Evolutionary conservation across 371 early-diverging fungal species (phyloP), one percentile per base, ranked within the genome.

Genomic region (Mucor saturninus): DNA sequence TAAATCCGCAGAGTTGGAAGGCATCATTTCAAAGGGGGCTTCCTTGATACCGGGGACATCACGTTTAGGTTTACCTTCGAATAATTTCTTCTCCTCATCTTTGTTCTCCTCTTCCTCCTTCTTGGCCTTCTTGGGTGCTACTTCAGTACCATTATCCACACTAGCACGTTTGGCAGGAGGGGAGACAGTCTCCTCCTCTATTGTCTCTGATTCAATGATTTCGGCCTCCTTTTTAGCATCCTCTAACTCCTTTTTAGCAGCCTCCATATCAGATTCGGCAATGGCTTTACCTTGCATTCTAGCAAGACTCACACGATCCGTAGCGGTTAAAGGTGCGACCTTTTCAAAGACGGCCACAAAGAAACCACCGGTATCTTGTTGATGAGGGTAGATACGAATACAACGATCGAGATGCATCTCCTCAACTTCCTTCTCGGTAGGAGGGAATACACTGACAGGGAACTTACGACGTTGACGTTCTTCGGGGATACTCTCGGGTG

Each of bases 351-450:
- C 97, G 40, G 98, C 96, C 29, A 99, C 94, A 85, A 99, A 99
- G 85, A 99, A 99, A 15, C 97, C 99, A 62, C 99, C 99, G 14
- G 99, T 98, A 76, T 99, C 91, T 80, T 99, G 98, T 57, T 91
- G 79, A 62, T 95, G 96, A 51, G 99, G 99, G 71, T 94, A 93
- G 50, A 99, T 87, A 54, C 99, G 90, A 71, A 99, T 63, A 81
- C 89, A 87, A 62, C 61, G 48, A 5, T 61, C 61, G 48, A 58
- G 37, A 31, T 69, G 48, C 65, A 69, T 62, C 1, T 42, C 46
- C n/a, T 77, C 75, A 14, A 84, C 88, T 55, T 95, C 88, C 39
- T 61, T 62, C 21, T 31, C 13, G 39, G 74, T 75, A n/a, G 93
- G 91, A 49, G 93, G 87, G 79, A 96, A 97, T 67, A 89, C 77